phyloP scores from a whole-genome alignment of 2,329 filamentous ascomycete species.

The Didymella pinodella region DNA sequence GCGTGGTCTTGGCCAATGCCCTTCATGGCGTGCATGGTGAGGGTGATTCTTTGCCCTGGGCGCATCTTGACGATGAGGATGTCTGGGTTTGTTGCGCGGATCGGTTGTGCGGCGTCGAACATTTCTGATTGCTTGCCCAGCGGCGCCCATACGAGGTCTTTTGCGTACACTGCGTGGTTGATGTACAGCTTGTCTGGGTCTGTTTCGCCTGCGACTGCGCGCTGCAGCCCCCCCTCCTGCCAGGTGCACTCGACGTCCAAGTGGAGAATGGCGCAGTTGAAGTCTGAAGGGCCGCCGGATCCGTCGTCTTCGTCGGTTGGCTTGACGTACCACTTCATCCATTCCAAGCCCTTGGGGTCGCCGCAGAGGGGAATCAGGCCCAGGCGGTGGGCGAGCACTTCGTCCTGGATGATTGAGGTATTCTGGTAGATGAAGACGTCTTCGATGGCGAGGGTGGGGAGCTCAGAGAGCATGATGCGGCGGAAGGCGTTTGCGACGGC shows the following conservation, averaged over 20 bases:
- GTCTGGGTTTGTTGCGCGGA: slow-evolving; percentile 84
- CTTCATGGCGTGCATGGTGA: slow-evolving; percentile 93
- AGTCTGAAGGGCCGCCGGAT: slow-evolving; percentile 67
- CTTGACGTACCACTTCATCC: slow-evolving; percentile 83
- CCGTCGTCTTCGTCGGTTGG: slow-evolving; percentile 61
- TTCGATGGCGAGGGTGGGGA: slow-evolving; percentile 94
- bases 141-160: slow-evolving; percentile 73
- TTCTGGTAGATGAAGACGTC: slow-evolving; percentile 94
- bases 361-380: slow-evolving; percentile 91
- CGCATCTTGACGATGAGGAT: slow-evolving; percentile 94
- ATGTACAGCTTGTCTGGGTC: slow-evolving; percentile 87
- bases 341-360: slow-evolving; percentile 77
- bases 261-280: slow-evolving; percentile 83
- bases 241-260: slow-evolving; percentile 82
- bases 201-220: slow-evolving; percentile 72
- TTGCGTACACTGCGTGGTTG: slow-evolving; percentile 72
- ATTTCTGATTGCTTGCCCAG: slow-evolving; percentile 64
- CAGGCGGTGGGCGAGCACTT: slow-evolving; percentile 89
- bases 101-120: slow-evolving; percentile 63
- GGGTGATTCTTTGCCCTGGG: slow-evolving; percentile 84
- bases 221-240: slow-evolving; percentile 66
- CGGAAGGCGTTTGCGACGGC: slow-evolving; percentile 96
- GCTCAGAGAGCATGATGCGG: slow-evolving; percentile 92
- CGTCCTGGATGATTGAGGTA: slow-evolving; percentile 96
- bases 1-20: slow-evolving; percentile 93